Conservation (phyloP, 1,139 yeast genomes). For the Saccharomycopsis hybrid region DNA sequence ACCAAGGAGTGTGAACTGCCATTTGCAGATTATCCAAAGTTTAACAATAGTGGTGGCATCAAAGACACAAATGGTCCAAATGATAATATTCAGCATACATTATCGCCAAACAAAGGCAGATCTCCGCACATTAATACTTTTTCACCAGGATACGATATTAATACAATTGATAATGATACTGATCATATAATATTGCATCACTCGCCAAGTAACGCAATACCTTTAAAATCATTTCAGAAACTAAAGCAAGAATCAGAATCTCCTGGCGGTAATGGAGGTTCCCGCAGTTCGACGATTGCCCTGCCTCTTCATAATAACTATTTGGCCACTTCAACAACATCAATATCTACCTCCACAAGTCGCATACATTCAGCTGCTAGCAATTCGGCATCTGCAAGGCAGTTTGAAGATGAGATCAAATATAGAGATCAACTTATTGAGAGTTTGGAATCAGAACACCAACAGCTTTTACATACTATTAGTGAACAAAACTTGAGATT, state of each 20-base stretch:
- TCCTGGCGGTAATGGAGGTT: background rate
- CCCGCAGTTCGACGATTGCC: background rate
- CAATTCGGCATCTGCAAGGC: background rate
- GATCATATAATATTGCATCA: background rate
- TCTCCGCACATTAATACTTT: background rate
- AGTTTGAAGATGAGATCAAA: slow-evolving; percentile 8
- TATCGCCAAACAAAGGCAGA: background rate
- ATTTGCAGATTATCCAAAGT: background rate
- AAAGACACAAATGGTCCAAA: background rate
- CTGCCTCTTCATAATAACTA: background rate
- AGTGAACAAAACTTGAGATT: slow-evolving; percentile 8
- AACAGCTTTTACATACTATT: slow-evolving; percentile 4
- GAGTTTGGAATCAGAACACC: slow-evolving; percentile 4
- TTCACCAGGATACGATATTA: background rate
- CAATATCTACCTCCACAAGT: background rate
- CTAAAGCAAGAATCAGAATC: background rate
- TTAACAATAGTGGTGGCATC: background rate
- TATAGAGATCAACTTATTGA: slow-evolving; percentile 14
- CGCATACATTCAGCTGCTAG: background rate
- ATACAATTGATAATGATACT: background rate
- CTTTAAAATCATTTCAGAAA: background rate
- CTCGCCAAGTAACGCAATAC: background rate
- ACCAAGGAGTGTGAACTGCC: too few species aligned
- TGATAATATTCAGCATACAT: background rate
- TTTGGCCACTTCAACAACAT: background rate